Base-by-base conservation (phyloP, 2,329 filamentous ascomycete genomes). In the Neoscytalidium dimidiatum region DNA sequence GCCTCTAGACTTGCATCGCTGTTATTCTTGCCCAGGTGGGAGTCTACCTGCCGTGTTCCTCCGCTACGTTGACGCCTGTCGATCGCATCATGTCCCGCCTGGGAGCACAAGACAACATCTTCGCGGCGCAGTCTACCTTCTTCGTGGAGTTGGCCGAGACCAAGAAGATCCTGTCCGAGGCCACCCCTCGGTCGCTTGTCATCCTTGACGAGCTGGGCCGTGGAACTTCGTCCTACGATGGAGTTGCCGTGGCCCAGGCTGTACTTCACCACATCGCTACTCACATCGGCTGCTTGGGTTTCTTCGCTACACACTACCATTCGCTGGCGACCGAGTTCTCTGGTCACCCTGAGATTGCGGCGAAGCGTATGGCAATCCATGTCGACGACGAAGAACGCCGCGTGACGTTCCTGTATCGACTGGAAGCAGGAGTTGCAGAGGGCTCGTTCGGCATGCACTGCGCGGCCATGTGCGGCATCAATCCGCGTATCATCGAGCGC, bases 371-470 rank as follows among this genome's bases (percentile, higher is more conserved):
- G 95, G 91, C 92, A 68, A 98, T 99, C 66, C 87, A 94, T 65
- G 95, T 99, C 1, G 94, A 99, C 68, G 91, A 95, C 4, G 86
- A 85, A 52, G 86, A 92, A 65, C 86, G 92, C 26, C 88, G 89
- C n/a, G 89, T 99, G n/a, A 97, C 94, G 0, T 99, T 99, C 80
- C 77, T 99, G 64, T 99, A 99, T 81, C 94, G 92, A 73, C 86
- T 99, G 0, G 95, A 98, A 78, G 87, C 92, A 14, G 95, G 95
- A 1, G 92, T 98, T 9, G 95, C 95, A 0, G 94, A 98, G 77
- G 95, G 95, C 17, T 96, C 92, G 73, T 99, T 98, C 73, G 95
- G 95, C 71, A 99, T 99, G 95, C 95, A 99, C 77, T 99, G 95
- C 75, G 95, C 95, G 0, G 90, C 92, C 66, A 99, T 99, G 95